A percentile compares a stretch with the other conserved stretches of the same genome.
Evolutionary conservation across 2,329 filamentous ascomycete genomes (phyloP).

Genomic region (Aspergillaceae sp.): DNA sequence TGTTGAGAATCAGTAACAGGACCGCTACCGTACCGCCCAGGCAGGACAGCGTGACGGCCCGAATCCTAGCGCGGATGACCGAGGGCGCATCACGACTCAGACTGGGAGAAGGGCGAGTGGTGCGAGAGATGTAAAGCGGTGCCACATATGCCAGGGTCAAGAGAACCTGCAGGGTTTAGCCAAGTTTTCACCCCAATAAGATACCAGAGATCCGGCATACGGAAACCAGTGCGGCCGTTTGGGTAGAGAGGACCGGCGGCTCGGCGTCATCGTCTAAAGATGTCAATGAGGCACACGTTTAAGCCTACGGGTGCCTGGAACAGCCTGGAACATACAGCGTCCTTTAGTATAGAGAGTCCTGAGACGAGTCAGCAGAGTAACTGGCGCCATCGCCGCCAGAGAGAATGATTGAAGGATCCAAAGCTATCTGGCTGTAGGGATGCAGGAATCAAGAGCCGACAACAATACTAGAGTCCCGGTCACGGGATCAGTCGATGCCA

Average conservation of each 20-base stretch:
- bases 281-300: conserved; percentile 4
- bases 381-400: neutral
- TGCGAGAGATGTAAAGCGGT: conserved; percentile 76
- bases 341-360: conserved; percentile 26
- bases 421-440: too few species aligned
- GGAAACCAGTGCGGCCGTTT: conserved; percentile 30
- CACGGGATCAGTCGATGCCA: too few species aligned
- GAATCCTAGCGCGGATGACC: conserved; percentile 78
- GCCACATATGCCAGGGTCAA: conserved; percentile 87
- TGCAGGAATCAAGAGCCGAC: too few species aligned
- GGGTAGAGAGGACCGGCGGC: conserved; percentile 26
- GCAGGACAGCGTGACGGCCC: conserved; percentile 70
- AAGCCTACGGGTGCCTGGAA: conserved; percentile 6
- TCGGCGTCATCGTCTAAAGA: conserved; percentile 18
- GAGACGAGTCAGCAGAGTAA: conserved; percentile 23
- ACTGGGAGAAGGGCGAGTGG: conserved; percentile 68
- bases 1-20: conserved; percentile 54
- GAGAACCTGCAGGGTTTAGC: conserved; percentile 46
- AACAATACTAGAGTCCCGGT: too few species aligned
- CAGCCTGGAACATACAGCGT: conserved; percentile 15
- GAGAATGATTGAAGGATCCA: too few species aligned
- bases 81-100: conserved; percentile 80
- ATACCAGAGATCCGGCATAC: conserved; percentile 19
- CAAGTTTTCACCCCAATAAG: neutral
- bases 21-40: conserved; percentile 58